Evolutionary conservation across 176 grass and related monocot genomes (phyloP), one percentile per base, ranked within the genome.

Genomic region (Bromus sterilis): DNA sequence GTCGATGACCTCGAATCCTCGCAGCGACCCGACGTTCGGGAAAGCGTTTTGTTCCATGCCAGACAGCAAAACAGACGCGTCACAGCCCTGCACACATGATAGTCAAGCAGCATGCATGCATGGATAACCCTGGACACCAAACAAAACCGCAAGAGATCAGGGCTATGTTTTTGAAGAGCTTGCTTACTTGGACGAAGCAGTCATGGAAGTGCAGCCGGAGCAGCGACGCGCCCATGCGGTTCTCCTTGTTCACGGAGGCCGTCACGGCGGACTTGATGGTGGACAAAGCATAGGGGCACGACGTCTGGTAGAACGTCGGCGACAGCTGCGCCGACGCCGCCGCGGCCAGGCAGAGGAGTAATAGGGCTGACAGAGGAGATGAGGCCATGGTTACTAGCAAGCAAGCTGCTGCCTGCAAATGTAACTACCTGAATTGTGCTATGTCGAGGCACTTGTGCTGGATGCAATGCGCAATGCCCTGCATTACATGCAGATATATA

Each of bases 191-290:
- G 41, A 97, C 94, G 71, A 97, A 97, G 82, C 94, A 97, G 76
- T 97, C 94, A 8, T 97, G 94, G 78, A 97, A 97, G 66, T 93
- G 91, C 35, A 97, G 86, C 42, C 94, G 81, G 68, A 97, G 94
- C 72, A 93, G 48, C 0, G 94, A 93, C 7, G 94, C 94, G 11
- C 88, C 94, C 88, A 93, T 89, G 33, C 94, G 91, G 8, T 33
- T 48, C 63, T 94, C 89, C 32, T 56, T 61, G 7, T 71, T 65
- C 56, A 95, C 90, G 2, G 93, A 90, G 31, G 90, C 82, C 41
- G 51, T 80, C n/a, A 95, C 93, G 13, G 80, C 88, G 55, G 55
- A 79, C 63, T 87, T 86, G 78, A 96, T 96, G 44, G 88, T 96
- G 9, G 77, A 18, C 67, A 93, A 65, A 23, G 90, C 90, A 0